A percentile compares a stretch with the other conserved stretches of the same genome.
Conservation (phyloP, 768 basidiomycete genomes). For the Mycena olivaceomarginata region DNA sequence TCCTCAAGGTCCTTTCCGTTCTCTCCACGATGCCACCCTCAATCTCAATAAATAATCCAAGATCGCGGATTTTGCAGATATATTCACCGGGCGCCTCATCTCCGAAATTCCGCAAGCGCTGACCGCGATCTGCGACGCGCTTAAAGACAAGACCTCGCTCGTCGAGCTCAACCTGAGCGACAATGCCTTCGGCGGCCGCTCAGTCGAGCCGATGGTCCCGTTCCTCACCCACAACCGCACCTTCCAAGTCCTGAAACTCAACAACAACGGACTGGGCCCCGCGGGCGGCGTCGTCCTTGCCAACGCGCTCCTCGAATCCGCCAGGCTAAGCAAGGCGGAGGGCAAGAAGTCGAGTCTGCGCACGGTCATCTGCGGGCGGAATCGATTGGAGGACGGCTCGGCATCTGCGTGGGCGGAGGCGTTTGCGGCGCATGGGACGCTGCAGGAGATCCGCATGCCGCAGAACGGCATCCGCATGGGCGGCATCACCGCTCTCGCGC, state of each 20-base stretch:
- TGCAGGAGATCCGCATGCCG: conserved; percentile 94
- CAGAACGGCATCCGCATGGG: conserved; percentile 98
- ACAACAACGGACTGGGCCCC: conserved; percentile 97
- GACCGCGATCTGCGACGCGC: conserved; percentile 90
- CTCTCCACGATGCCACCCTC: conserved; percentile 2
- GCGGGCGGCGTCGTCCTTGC: conserved; percentile 92
- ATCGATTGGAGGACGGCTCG: conserved; percentile 95
- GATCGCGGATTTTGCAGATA: conserved; percentile 97
- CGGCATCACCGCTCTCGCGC: conserved; percentile 88
- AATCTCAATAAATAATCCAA: conserved; percentile 55
- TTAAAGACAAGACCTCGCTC: conserved; percentile 87
- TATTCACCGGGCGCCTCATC: conserved; percentile 98
- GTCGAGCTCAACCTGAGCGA: conserved; percentile 94
- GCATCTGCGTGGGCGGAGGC: conserved; percentile 91
- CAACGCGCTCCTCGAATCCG: conserved; percentile 87
- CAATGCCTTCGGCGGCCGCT: conserved; percentile 97
- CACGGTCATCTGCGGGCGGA: conserved; percentile 94
- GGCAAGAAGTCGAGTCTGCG: conserved; percentile 84
- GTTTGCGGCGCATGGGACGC: conserved; percentile 87
- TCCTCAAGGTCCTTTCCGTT: conserved; percentile 76
- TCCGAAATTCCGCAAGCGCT: conserved; percentile 95
- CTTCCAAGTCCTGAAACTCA: conserved; percentile 91
- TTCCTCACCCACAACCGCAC: conserved; percentile 90
- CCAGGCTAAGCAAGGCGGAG: conserved; percentile 77
- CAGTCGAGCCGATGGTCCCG: conserved; percentile 94